Base-by-base conservation (phyloP, 2,329 filamentous ascomycete species). In the Xylariaceae sp. region DNA sequence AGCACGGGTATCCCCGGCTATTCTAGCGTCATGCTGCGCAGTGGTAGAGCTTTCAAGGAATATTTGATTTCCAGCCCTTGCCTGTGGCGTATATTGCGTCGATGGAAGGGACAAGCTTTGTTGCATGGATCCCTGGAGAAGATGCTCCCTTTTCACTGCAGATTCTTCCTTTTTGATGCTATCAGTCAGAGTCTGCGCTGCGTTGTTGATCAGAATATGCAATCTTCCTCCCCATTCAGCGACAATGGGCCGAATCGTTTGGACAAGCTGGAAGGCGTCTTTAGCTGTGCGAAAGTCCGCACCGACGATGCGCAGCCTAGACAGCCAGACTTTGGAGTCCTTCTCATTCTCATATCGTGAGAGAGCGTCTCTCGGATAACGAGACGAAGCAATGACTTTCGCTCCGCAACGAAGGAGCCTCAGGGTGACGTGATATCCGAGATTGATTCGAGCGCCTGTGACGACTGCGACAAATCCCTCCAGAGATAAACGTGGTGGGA, bases 191-290 rank as follows among this genome's bases (percentile, higher is more conserved):
- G 43, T 49, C 36, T 49, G 43, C 6, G 47, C 47, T 14, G 43
- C 43, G 23, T 49, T 49, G 21, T 49, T 49, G 36, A 49, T 37
- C 19, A 49, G 23, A 22, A 49, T 49, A n/a, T 49, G 39, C 22
- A 45, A 29, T 11, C 17, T 34, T 16, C 39, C 47, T 32, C 47
- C 43, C 47, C 47, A 46, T 25, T 23, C 22, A 21, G 40, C 7
- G 6, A 45, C 47, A 11, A 49, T n/a, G 1, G 8, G 11, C 20
- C 43, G 35, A 12, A 49, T 43, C 27, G 34, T 36, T 11, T 40
- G 38, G 5, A 40, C 39, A 4, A 49, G 43, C 19, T 49, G 27
- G 32, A 49, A 49, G 6, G 47, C 47, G 14, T 43, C 47, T 19
- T 37, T 42, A 4, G 39, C 42, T 12, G 43, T 23, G 16, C 47